These are phyloP conservation scores for Lodderomyces metapsilosis DNA, from an alignment of 1,139 yeast genomes.

Conservation along the genomic window DNA sequence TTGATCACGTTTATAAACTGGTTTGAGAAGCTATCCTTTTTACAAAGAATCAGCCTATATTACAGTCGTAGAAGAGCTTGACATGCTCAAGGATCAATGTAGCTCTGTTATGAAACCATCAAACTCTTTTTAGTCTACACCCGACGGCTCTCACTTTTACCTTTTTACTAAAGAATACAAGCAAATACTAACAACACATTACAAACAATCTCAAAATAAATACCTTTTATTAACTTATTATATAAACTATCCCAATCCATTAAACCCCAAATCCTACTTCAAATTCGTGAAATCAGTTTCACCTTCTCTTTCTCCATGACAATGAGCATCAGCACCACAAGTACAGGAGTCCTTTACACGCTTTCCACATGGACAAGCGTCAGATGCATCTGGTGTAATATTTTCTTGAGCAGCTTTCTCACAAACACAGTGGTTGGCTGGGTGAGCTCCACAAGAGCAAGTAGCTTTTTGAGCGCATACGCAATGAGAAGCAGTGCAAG, in stretches of 20 bases:
- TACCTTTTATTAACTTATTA: not conserved
- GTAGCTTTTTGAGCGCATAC: conserved; percentile 50
- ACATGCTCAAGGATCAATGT: no score
- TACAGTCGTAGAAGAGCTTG: no score
- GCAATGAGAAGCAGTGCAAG: conserved; percentile 45
- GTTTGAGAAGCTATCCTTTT: no score
- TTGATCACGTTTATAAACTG: not conserved
- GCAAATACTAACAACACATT: no score
- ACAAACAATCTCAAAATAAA: not conserved
- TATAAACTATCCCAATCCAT: not conserved
- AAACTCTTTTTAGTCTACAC: no score
- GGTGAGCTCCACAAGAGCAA: conserved; percentile 50
- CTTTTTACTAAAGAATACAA: no score
- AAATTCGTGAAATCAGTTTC: conserved; percentile 45
- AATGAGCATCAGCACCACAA: conserved; percentile 39
- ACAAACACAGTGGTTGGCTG: conserved; percentile 47
- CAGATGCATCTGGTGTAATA: conserved; percentile 31
- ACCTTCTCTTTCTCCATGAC: conserved; percentile 47
- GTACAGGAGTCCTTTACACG: conserved; percentile 42
- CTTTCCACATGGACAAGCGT: conserved; percentile 49
- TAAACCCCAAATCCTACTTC: conserved; percentile 19
- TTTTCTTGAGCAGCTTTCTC: conserved; percentile 43
- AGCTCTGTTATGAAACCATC: no score
- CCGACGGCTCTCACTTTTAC: no score
- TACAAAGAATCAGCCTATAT: no score